These are phyloP conservation scores for Sonneratia caseolaris DNA, from an alignment of 345 rosid genomes.

Conservation along the genomic window DNA sequence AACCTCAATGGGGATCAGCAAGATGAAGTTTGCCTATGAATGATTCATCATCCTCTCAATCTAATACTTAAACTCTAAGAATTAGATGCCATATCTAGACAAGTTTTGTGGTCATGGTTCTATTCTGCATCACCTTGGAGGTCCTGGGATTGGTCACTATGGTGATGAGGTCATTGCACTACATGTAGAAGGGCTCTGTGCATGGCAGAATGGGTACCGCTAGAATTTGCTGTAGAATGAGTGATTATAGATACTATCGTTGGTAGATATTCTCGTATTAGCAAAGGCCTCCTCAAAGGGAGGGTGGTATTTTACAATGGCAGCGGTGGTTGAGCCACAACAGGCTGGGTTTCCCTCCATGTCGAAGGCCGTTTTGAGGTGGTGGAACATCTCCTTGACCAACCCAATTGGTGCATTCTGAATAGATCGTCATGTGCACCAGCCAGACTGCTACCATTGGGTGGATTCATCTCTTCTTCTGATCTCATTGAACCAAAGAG, in stretches of 20 bases:
- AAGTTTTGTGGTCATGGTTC: background rate
- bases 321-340: too few relatives aligned
- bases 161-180: background rate
- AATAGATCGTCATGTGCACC: too few relatives aligned
- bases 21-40: constrained; percentile 35
- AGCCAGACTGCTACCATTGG: too few relatives aligned
- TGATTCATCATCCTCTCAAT: constrained; percentile 15
- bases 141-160: background rate
- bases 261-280: background rate
- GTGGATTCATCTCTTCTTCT: too few relatives aligned
- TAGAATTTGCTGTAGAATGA: too few relatives aligned
- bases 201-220: too few relatives aligned
- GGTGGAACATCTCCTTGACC: too few relatives aligned
- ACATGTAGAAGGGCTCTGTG: background rate
- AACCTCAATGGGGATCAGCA: constrained; percentile 31
- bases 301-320: background rate
- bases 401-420: too few relatives aligned
- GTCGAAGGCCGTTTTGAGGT: too few relatives aligned
- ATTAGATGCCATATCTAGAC: background rate
- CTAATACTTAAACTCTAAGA: background rate
- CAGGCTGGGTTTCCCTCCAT: too few relatives aligned
- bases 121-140: background rate
- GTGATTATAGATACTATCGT: too few relatives aligned
- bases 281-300: background rate
- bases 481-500: too few relatives aligned